Evolutionary conservation across 192 early-diverging fungal genomes (phyloP).

Genomic region (Backusella circina): DNA sequence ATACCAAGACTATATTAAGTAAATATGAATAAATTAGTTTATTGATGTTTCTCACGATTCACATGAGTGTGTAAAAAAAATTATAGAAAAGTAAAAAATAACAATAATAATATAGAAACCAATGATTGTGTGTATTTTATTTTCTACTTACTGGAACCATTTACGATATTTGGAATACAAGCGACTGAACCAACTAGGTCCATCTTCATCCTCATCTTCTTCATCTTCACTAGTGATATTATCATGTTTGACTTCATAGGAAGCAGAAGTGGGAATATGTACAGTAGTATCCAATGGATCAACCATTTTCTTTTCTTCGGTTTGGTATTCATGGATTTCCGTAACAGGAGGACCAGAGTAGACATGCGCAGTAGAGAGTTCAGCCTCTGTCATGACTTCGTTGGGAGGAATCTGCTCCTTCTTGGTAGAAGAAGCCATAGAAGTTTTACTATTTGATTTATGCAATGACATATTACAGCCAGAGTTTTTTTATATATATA

Average conservation of each 20-base stretch:
- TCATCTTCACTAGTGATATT: background rate
- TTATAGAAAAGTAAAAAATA: background rate
- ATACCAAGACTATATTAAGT: constrained; percentile 5
- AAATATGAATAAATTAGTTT: background rate
- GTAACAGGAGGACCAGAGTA: background rate
- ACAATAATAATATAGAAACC: background rate
- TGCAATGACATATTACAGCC: background rate
- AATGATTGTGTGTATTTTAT: background rate
- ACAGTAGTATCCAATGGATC: background rate
- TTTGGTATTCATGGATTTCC: background rate
- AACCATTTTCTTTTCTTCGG: background rate
- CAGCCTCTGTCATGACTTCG: background rate
- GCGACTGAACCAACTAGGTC: background rate
- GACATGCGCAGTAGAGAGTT: background rate
- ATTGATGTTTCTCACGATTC: background rate
- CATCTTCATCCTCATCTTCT: background rate
- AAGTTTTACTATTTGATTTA: background rate
- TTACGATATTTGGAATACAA: background rate
- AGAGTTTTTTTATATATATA: background rate
- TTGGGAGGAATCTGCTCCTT: background rate
- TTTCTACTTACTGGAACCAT: constrained; percentile 17
- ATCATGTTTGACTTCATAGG: background rate
- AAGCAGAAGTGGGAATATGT: background rate
- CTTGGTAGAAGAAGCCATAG: background rate
- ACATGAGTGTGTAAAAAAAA: background rate